Conservation (phyloP, 2,329 filamentous ascomycete genomes). For the Microsporum canis region DNA sequence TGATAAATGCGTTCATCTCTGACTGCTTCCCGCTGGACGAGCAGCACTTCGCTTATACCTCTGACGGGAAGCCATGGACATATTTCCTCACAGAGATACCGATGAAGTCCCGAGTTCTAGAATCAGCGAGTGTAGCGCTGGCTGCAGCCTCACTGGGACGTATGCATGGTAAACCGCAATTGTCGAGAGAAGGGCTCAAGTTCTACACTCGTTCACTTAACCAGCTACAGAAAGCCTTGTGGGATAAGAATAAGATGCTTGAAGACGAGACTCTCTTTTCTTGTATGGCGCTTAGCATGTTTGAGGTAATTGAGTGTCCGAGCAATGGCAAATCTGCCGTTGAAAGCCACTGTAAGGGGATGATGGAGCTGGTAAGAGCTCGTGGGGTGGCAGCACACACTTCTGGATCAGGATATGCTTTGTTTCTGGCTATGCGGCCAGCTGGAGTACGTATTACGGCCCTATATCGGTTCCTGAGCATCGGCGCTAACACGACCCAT, state of each 20-base stretch:
- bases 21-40: background rate
- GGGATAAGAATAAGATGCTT: constrained; percentile 22
- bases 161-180: constrained; percentile 11
- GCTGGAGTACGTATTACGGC: constrained; percentile 14
- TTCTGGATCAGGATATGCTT: constrained; percentile 23
- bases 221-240: constrained; percentile 28
- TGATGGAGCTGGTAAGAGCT: constrained; percentile 23
- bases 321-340: constrained; percentile 21
- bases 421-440: constrained; percentile 25
- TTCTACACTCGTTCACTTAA: constrained; percentile 27
- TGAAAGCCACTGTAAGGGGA: constrained; percentile 24
- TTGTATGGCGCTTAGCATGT: constrained; percentile 27
- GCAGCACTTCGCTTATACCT: constrained; percentile 5
- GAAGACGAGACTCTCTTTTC: constrained; percentile 28
- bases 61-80: constrained; percentile 20
- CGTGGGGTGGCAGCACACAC: constrained; percentile 25
- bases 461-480: background rate
- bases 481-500: background rate
- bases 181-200: constrained; percentile 21
- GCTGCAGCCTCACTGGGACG: constrained; percentile 22
- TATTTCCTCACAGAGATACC: constrained; percentile 19
- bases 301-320: constrained; percentile 29
- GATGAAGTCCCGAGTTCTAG: constrained; percentile 19
- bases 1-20: background rate
- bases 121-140: constrained; percentile 22